Conservation (phyloP, 441 rosid genomes). For the Bocquillonia castaneifolia region DNA sequence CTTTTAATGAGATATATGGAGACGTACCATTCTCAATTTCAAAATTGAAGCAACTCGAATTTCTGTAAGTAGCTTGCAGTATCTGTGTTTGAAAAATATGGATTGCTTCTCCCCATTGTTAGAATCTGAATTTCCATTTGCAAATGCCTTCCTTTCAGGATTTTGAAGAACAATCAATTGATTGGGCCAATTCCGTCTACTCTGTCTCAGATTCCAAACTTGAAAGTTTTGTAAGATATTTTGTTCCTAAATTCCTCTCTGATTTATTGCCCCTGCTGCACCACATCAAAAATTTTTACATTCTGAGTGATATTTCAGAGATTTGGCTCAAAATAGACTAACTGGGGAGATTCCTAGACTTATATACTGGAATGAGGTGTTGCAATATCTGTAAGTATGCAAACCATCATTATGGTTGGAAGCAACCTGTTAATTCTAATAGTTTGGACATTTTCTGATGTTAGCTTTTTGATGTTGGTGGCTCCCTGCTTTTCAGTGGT, state of each 20-base stretch:
- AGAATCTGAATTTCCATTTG: background rate
- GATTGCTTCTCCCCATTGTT: background rate
- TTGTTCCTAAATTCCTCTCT: background rate
- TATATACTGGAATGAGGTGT: slow-evolving; percentile 92
- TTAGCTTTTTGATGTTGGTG: background rate
- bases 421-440: background rate
- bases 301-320: slow-evolving; percentile 40
- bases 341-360: slow-evolving; percentile 93
- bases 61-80: slow-evolving; percentile 46
- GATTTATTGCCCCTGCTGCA: background rate
- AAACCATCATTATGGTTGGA: background rate
- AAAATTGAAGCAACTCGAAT: slow-evolving; percentile 75
- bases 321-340: slow-evolving; percentile 78
- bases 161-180: slow-evolving; percentile 77
- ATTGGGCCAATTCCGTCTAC: slow-evolving; percentile 87
- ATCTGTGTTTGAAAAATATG: background rate
- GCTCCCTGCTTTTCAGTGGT: slow-evolving; percentile 40
- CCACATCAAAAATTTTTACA: slow-evolving; percentile 4
- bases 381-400: slow-evolving; percentile 81
- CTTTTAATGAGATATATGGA: slow-evolving; percentile 73
- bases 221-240: slow-evolving; percentile 64
- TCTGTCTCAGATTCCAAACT: slow-evolving; percentile 84
- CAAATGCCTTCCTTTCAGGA: slow-evolving; percentile 32
- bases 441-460: slow-evolving; percentile 2
- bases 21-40: slow-evolving; percentile 89